Base-by-base conservation (phyloP, 345 rosid species). In the Eucalyptus polyanthemos region DNA sequence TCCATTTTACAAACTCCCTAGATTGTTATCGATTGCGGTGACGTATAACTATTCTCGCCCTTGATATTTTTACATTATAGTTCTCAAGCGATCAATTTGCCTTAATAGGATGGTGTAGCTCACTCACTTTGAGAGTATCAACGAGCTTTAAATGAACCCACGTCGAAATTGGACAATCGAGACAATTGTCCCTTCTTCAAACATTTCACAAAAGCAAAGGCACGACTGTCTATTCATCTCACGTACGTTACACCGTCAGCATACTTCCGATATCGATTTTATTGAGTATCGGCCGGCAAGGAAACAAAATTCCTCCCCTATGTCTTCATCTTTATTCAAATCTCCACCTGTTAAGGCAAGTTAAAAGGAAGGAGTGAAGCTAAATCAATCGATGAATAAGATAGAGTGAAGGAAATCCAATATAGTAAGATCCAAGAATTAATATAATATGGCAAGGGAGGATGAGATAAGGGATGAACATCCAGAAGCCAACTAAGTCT, bases 1-100 rank as follows among this genome's bases (percentile, higher is more conserved):
- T 25, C 31, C 15, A 60, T 60, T 60, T 60, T 60, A 6, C 31
- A 25, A 60, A 27, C 67, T 27, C 14, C 14, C 14, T 25, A 25
- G 0, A 60, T 60, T 3, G n/a, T 12, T 60, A 27, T 7, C 2
- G 1, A 6, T 25, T 60, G 67, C 8, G 14, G 4, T 6, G 14
- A 60, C 7, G 4, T 12, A 4, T 27, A 60, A 60, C 14, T 25
- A 12, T 25, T 60, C 31, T 25, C 4, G 7, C 6, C 15, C n/a
- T 12, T 1, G 2, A 60, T 60, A 60, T 25, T 25, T 27, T 11
- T 60, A 11, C 14, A 25, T 25, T 60, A 7, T 11, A 60, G 67
- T 60, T 27, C n/a, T 60, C 7, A 8, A 60, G 13, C 2, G 4
- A 60, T 60, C 67, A 60, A 60, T 58, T 58, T 60, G 4, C 14